Conservation (phyloP, 2,329 filamentous ascomycete species). For the Trichoderma breve region DNA sequence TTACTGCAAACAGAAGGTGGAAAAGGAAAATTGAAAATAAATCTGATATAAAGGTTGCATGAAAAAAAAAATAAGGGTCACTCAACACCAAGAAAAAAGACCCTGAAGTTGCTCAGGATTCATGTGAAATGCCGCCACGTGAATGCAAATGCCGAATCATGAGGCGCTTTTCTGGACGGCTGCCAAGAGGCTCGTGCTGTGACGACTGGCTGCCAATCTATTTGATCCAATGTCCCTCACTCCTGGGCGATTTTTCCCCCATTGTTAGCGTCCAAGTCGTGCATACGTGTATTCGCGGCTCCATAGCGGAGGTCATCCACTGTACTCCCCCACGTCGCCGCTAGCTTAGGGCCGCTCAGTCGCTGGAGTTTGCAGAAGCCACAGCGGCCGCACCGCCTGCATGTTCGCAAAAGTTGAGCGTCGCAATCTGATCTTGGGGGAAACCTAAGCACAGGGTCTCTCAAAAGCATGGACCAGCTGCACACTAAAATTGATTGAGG, state of each 20-base stretch:
- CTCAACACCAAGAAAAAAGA: background rate
- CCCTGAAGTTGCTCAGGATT: background rate
- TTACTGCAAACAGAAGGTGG: background rate
- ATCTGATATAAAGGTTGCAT: background rate
- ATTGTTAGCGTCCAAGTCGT: background rate
- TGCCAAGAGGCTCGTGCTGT: constrained; percentile 3
- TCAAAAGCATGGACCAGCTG: background rate
- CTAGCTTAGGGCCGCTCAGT: background rate
- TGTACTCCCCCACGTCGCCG: background rate
- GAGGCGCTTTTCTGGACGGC: background rate
- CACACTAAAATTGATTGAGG: background rate
- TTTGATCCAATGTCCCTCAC: background rate
- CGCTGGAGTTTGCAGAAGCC: background rate
- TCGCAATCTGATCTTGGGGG: background rate
- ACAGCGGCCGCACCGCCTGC: background rate
- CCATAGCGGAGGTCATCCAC: background rate
- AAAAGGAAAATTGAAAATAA: background rate
- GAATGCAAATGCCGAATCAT: constrained; percentile 5
- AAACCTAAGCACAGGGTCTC: background rate
- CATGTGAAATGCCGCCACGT: background rate
- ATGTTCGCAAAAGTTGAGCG: background rate
- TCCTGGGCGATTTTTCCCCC: background rate
- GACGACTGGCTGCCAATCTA: background rate
- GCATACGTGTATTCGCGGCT: background rate
- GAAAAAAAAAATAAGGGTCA: background rate